Conservation (phyloP, 306 rosid genomes). For the Glycyrrhiza uralensis region DNA sequence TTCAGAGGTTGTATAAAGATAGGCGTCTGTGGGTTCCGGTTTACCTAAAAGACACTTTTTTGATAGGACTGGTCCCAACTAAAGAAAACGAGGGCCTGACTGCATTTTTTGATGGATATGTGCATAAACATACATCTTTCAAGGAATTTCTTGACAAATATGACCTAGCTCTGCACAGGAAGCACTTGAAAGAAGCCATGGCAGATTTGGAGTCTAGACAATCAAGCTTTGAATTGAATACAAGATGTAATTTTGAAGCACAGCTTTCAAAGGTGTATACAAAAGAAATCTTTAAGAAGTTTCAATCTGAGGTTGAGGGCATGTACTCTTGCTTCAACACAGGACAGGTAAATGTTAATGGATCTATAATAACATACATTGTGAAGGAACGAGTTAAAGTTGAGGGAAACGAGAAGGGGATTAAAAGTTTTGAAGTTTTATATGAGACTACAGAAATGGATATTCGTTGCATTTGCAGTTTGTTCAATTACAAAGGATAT, state of each 20-base stretch:
- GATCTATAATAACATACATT: constrained; percentile 59
- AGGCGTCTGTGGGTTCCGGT: constrained; percentile 67
- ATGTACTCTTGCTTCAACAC: constrained; percentile 77
- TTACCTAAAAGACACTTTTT: constrained; percentile 61
- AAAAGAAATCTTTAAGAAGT: constrained; percentile 50
- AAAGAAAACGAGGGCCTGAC: constrained; percentile 39
- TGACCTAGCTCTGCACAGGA: constrained; percentile 71
- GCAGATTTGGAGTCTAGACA: constrained; percentile 56
- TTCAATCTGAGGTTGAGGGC: constrained; percentile 73
- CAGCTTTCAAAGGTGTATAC: constrained; percentile 67
- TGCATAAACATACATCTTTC: constrained; percentile 71
- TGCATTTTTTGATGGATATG: constrained; percentile 69
- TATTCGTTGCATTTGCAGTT: constrained; percentile 77
- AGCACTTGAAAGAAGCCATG: constrained; percentile 55
- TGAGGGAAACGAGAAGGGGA: constrained; percentile 53
- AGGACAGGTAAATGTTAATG: constrained; percentile 57
- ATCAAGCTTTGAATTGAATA: constrained; percentile 40
- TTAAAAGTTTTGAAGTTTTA: constrained; percentile 55
- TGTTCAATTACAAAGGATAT: constrained; percentile 75
- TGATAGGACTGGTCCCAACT: constrained; percentile 63
- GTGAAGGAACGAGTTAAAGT: constrained; percentile 71
- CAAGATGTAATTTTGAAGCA: constrained; percentile 54
- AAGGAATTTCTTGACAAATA: constrained; percentile 78
- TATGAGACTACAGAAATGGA: constrained; percentile 59
- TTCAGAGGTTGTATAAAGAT: constrained; percentile 54